Evolutionary conservation across 75 land plant genomes (phyloP).

Genomic region (Chamaecyparis obtusa): DNA sequence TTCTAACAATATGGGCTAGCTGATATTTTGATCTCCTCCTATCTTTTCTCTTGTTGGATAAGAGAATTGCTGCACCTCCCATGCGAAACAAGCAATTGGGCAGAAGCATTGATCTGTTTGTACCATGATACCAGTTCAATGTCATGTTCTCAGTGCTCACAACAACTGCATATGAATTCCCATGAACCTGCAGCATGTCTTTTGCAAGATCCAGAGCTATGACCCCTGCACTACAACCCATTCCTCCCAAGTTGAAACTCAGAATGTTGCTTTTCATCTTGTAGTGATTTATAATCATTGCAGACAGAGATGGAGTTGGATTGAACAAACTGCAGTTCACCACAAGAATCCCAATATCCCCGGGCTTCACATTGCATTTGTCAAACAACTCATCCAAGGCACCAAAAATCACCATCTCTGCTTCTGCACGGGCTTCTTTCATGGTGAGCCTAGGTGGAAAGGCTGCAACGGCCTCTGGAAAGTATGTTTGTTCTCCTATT

Average conservation of each 20-base stretch:
- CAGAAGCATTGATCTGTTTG: constrained; percentile 64
- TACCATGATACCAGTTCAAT: constrained; percentile 58
- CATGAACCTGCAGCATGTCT: constrained; percentile 38
- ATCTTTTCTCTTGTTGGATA: constrained; percentile 45
- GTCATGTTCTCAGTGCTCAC: constrained; percentile 44
- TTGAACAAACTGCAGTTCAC: constrained; percentile 66
- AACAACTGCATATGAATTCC: constrained; percentile 64
- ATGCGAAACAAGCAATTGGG: constrained; percentile 63
- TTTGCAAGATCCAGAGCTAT: constrained; percentile 57
- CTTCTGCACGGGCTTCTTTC: constrained; percentile 45
- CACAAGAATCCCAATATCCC: constrained; percentile 54
- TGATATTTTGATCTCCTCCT: constrained; percentile 65
- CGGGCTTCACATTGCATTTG: constrained; percentile 33
- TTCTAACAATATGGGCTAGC: constrained; percentile 60
- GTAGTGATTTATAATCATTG: constrained; percentile 66
- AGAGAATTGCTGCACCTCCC: constrained; percentile 32
- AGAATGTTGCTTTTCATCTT: constrained; percentile 39
- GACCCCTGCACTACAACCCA: constrained; percentile 66
- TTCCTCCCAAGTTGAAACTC: constrained; percentile 63
- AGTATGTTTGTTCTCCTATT: constrained; percentile 54
- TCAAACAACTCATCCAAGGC: constrained; percentile 46
- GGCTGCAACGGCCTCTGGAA: constrained; percentile 29
- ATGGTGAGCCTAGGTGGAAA: constrained; percentile 28
- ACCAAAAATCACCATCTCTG: constrained; percentile 44
- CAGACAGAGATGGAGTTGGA: constrained; percentile 56